Base-by-base conservation (phyloP, 345 rosid species). In the Fremontodendron californicum region DNA sequence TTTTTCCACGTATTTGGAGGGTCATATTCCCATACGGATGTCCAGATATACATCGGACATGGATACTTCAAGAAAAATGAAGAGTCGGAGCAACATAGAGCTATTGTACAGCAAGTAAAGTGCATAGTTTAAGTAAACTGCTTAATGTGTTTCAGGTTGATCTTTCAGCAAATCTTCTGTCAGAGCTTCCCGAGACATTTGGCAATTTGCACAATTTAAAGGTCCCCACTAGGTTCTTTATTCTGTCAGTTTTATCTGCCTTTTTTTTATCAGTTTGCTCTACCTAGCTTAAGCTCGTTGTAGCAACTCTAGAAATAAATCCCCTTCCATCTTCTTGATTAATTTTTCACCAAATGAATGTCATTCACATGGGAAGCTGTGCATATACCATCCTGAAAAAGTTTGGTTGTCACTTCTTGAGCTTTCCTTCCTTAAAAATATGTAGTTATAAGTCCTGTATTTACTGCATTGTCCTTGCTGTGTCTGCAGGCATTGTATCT, bases 111-210 rank as follows among this genome's bases (percentile, higher is more conserved):
- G 29, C 15, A 49, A 49, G 25, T 46, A 16, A 40, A 3, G 18
- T 37, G 19, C 12, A n/a, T 35, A 27, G 78, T 54, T 57, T 78
- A 54, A 40, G 25, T 71, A 11, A 65, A 60, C 68, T 29, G 73
- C 64, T 77, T 73, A 49, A 29, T 33, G 21, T 70, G 43, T 25
- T 84, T 79, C 90, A 94, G 98, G 91, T 93, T 82, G 92, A 95
- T 84, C 92, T 95, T 82, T 93, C 99, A 11, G 88, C 91, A 58
- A 93, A 95, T 89, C 87, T 87, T 77, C 81, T 95, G 73, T 81
- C 83, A 6, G 90, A 85, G 61, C 79, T 95, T 61, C 99, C 99
- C 0, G 92, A 86, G 78, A 78, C 92, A 46, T 62, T 89, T 27
- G 83, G 89, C 72, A 85, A 83, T 82, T 80, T 95, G 84, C 85